Evolutionary conservation across 805 yeast genomes (phyloP), one percentile per base, ranked within the genome.

Genomic region (Cyberlindnera lachancei): DNA sequence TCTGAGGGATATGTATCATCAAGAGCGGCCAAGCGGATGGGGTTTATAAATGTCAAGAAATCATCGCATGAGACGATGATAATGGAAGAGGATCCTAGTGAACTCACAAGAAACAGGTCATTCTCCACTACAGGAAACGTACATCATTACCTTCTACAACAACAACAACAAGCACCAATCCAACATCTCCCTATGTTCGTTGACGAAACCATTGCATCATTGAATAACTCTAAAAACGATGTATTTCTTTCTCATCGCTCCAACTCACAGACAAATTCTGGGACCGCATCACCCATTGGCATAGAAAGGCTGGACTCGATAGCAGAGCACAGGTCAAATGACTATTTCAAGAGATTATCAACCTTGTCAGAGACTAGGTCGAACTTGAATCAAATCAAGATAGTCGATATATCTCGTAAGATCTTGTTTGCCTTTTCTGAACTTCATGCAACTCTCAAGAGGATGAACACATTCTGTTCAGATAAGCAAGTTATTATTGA

Each of bases 21-120:
- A n/a, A 66, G 75, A 34, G 83, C 85, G 5, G 73, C 84, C 0
- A 74, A 80, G 48, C 62, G 90, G 40, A 80, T 79, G 87, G 90
- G 88, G 0, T 69, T 81, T 33, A 74, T 81, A 23, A 28, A 28
- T 11, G 70, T 73, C 32, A 73, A 70, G 34, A 46, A 53, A 38
- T 45, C 51, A 21, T 10, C n/a, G 23, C 57, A 7, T 44, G 46
- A 5, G 51, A 58, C 23, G 58, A 59, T 17, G 43, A 33, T 6
- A 40, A 39, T n/a, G 9, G 30, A 8, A 23, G 22, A 15, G 20
- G 45, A 38, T 13, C 40, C n/a, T n/a, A n/a, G n/a, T n/a, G n/a
- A n/a, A n/a, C n/a, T n/a, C 41, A n/a, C 15, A 36, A 8, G 50
- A 35, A 49, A 45, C 26, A 40, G 53, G 34, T 42, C 53, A 6